Conservation (phyloP, 495 filamentous ascomycete genomes). For the Neurospora cerealis region DNA sequence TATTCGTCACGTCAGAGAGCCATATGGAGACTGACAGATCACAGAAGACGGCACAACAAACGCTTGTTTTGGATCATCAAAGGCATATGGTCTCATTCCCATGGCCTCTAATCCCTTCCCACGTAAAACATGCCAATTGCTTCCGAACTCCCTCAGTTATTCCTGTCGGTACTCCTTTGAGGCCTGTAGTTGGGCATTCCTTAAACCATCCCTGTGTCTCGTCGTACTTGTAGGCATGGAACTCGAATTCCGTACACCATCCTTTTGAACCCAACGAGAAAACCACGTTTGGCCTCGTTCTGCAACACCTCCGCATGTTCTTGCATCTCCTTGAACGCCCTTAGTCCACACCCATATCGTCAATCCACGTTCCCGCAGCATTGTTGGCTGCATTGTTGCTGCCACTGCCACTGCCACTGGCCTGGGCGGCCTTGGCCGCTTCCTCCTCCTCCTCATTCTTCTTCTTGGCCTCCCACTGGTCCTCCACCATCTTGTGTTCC, state of each 20-base stretch:
- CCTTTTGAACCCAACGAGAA: neutral
- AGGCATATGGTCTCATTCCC: too few species aligned
- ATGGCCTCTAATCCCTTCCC: too few species aligned
- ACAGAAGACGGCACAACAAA: too few species aligned
- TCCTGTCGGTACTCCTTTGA: constrained; percentile 40
- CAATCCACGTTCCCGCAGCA: neutral
- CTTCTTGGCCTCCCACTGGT: neutral
- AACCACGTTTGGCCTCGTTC: neutral
- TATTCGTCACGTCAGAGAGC: too few species aligned
- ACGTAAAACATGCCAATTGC: neutral
- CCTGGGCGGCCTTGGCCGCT: neutral
- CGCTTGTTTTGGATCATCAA: too few species aligned
- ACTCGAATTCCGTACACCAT: constrained; percentile 71
- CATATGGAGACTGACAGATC: too few species aligned
- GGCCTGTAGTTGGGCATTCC: constrained; percentile 68
- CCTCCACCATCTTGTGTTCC: neutral
- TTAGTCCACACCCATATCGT: neutral
- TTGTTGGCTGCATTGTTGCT: neutral
- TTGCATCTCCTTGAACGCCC: neutral
- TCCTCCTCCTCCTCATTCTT: neutral
- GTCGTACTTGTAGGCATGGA: constrained; percentile 88
- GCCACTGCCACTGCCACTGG: neutral
- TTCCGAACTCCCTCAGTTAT: constrained; percentile 9
- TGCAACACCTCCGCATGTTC: neutral
- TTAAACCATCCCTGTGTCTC: constrained; percentile 67